A percentile compares a stretch with the other conserved stretches of the same genome.
Conservation (phyloP, 441 rosid genomes). For the Hypseocharis bilobata region DNA sequence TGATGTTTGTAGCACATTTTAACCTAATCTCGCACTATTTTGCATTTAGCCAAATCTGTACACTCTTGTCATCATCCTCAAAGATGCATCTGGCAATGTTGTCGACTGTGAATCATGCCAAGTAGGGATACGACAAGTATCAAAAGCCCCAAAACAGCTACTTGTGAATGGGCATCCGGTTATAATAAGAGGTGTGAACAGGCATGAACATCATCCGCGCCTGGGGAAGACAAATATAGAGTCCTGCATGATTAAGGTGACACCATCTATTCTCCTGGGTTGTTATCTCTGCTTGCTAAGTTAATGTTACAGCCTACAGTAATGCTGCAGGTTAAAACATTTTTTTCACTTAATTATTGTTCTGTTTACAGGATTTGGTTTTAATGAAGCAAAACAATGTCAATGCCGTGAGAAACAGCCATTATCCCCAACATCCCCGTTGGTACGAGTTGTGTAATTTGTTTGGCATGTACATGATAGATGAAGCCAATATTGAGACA, state of each 20-base stretch:
- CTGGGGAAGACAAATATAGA: constrained; percentile 90
- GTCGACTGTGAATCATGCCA: constrained; percentile 89
- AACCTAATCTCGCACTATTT: not conserved
- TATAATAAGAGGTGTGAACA: constrained; percentile 82
- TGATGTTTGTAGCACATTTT: not conserved
- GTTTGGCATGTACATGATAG: constrained; percentile 95
- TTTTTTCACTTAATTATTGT: constrained; percentile 15
- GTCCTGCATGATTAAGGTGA: constrained; percentile 93
- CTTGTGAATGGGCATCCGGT: constrained; percentile 88
- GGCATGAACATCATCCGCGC: constrained; percentile 99
- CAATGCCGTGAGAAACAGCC: constrained; percentile 94
- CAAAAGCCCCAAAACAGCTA: constrained; percentile 81
- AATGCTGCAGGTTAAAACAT: constrained; percentile 3
- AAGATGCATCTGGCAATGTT: constrained; percentile 61
- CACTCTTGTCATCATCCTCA: constrained; percentile 65
- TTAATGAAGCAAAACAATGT: constrained; percentile 87
- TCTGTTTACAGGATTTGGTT: constrained; percentile 65
- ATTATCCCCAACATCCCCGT: constrained; percentile 96
- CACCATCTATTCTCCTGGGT: constrained; percentile 7
- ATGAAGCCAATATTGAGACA: constrained; percentile 97
- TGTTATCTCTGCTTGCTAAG: constrained; percentile 13
- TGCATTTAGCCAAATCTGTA: constrained; percentile 69
- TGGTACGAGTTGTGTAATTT: constrained; percentile 94
- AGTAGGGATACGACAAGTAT: constrained; percentile 75
- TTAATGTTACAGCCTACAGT: constrained; percentile 15